These are phyloP conservation scores for Fusarium begoniae DNA, from an alignment of 2,329 filamentous ascomycete species.

Conservation along the genomic window DNA sequence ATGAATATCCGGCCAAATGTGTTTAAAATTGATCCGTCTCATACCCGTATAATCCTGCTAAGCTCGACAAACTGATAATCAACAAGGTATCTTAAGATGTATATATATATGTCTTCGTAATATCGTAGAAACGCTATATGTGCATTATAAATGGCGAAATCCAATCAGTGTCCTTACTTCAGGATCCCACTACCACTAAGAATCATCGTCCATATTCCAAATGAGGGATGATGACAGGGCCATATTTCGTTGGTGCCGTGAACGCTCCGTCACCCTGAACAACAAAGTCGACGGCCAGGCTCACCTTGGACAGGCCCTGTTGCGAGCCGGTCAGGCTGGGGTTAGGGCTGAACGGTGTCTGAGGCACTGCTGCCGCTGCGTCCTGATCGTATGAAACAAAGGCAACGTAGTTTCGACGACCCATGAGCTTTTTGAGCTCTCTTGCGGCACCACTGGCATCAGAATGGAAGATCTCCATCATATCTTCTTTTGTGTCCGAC, in stretches of 20 bases:
- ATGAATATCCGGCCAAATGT: background rate
- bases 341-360: constrained; percentile 51
- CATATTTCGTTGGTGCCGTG: constrained; percentile 90
- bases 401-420: constrained; percentile 88
- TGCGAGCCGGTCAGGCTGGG: constrained; percentile 48
- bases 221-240: constrained; percentile 92
- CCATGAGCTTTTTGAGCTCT: constrained; percentile 93
- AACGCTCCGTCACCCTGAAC: constrained; percentile 90
- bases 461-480: constrained; percentile 99
- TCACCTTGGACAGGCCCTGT: constrained; percentile 72
- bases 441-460: constrained; percentile 86
- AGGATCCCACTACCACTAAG: background rate
- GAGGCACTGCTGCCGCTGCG: constrained; percentile 58
- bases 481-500: constrained; percentile 97
- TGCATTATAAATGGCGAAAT: constrained; percentile 13
- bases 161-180: background rate
- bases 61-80: background rate
- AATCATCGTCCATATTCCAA: constrained; percentile 71
- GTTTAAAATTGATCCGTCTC: background rate
- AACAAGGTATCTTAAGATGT: constrained; percentile 39
- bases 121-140: constrained; percentile 33
- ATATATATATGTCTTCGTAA: constrained; percentile 30
- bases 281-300: constrained; percentile 94
- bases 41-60: background rate
- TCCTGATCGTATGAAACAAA: constrained; percentile 96